A percentile compares a stretch with the other conserved stretches of the same genome.
Conservation (phyloP, 805 yeast species). For the Wickerhamomyces strasburgensis region DNA sequence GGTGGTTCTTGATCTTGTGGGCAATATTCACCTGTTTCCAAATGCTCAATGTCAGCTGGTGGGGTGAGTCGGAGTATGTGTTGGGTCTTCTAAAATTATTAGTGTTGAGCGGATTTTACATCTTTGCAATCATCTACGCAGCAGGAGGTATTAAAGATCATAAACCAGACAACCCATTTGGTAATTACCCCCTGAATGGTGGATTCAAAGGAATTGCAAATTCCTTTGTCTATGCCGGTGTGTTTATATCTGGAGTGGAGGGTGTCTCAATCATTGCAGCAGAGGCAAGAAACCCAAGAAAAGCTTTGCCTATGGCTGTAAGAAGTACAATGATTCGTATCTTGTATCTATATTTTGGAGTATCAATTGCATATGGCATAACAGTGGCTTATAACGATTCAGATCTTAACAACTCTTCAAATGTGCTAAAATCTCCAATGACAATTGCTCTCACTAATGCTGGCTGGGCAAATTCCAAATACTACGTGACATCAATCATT, state of each 20-base stretch:
- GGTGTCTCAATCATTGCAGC: slow-evolving; percentile 73
- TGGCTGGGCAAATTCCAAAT: slow-evolving; percentile 61
- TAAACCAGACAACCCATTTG: slow-evolving; percentile 31
- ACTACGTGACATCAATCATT: slow-evolving; percentile 65
- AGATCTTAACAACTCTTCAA: slow-evolving; percentile 29
- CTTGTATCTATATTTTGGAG: slow-evolving; percentile 54
- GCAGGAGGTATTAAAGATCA: slow-evolving; percentile 37
- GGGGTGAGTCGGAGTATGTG: slow-evolving; percentile 55
- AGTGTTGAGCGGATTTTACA: slow-evolving; percentile 44
- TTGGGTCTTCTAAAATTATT: slow-evolving; percentile 44
- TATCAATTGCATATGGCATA: slow-evolving; percentile 62
- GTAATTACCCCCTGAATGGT: slow-evolving; percentile 31
- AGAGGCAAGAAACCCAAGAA: slow-evolving; percentile 65
- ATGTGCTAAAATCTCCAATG: slow-evolving; percentile 58
- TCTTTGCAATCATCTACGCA: slow-evolving; percentile 43
- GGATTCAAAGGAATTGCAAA: slow-evolving; percentile 54
- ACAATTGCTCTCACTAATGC: slow-evolving; percentile 63
- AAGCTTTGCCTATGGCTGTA: slow-evolving; percentile 65
- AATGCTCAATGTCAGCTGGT: slow-evolving; percentile 44
- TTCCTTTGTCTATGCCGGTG: slow-evolving; percentile 65
- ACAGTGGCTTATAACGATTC: slow-evolving; percentile 66
- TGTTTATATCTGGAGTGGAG: slow-evolving; percentile 76
- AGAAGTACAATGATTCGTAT: slow-evolving; percentile 63
- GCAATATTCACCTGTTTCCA: slow-evolving; percentile 45
- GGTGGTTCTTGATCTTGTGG: slow-evolving; percentile 52